These are phyloP conservation scores for Avena insularis DNA, from an alignment of 176 grass and related monocot genomes.

Conservation along the genomic window DNA sequence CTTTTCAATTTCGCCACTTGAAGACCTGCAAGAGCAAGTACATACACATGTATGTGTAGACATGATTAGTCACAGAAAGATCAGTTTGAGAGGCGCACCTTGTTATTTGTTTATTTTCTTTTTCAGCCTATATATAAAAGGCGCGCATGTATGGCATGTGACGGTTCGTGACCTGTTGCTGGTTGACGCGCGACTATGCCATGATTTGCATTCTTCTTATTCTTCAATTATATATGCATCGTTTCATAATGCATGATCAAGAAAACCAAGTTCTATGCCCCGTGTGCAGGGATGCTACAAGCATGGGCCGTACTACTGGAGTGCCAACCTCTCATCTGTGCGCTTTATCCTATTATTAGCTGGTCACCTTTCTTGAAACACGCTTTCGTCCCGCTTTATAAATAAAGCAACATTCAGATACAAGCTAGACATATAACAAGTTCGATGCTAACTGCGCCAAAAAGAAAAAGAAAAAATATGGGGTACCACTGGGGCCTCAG, in stretches of 20 bases:
- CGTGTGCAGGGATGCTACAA: background rate
- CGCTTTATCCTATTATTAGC: too few species aligned
- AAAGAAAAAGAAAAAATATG: too few species aligned
- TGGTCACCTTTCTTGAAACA: too few species aligned
- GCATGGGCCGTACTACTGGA: too few species aligned
- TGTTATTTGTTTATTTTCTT: background rate
- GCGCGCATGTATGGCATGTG: conserved; percentile 46
- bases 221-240: conserved; percentile 25
- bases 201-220: background rate
- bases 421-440: too few species aligned
- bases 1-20: background rate
- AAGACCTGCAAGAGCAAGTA: background rate
- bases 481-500: too few species aligned
- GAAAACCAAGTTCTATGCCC: background rate
- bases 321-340: too few species aligned
- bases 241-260: background rate
- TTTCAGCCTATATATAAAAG: background rate
- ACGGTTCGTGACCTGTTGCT: background rate
- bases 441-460: too few species aligned
- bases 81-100: background rate
- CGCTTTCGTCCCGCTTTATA: too few species aligned
- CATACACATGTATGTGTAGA: background rate
- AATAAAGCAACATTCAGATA: too few species aligned
- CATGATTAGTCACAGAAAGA: conserved; percentile 18
- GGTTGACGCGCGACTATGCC: conserved; percentile 1